Evolutionary conservation across 2,329 filamentous ascomycete genomes (phyloP).

Genomic region (Davidsoniella virescens): DNA sequence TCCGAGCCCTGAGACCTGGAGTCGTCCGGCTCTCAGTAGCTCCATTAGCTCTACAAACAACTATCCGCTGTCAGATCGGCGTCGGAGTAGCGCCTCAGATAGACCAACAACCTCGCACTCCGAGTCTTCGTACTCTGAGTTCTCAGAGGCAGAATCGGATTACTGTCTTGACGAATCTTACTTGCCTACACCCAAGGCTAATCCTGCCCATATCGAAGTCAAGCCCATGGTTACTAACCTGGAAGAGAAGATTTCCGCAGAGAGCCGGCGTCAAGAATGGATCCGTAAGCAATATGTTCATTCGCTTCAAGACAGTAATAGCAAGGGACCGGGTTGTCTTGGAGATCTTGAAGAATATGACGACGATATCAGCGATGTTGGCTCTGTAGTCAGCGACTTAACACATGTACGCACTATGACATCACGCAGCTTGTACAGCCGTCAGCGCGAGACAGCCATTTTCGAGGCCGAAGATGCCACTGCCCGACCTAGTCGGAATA

Average conservation of each 20-base stretch:
- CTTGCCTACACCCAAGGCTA: conserved; percentile 6
- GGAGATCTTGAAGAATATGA: conserved; percentile 10
- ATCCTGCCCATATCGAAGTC: conserved; percentile 3
- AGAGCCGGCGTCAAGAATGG: conserved; percentile 12
- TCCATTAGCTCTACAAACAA: conserved; percentile 5
- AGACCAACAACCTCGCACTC: conserved; percentile 12
- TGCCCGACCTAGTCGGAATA: conserved; percentile 4
- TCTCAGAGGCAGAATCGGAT: conserved; percentile 11
- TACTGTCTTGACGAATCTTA: conserved; percentile 11
- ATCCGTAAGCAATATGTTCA: conserved; percentile 12
- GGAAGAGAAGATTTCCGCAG: conserved; percentile 9
- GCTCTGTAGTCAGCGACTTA: conserved; percentile 12
- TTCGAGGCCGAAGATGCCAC: conserved; percentile 12
- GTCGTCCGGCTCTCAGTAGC: not conserved
- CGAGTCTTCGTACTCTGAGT: conserved; percentile 10
- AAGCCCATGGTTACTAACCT: conserved; percentile 8
- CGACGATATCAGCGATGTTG: conserved; percentile 12
- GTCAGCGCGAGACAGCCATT: conserved; percentile 11
- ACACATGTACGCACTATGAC: conserved; percentile 13
- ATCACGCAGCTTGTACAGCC: conserved; percentile 11
- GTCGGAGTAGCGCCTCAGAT: conserved; percentile 1
- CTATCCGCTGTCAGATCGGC: conserved; percentile 3
- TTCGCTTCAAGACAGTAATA: conserved; percentile 10
- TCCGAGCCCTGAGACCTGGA: conserved; percentile 2
- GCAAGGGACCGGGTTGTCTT: conserved; percentile 5